Percentiles rank a stretch among this genome's conserved stretches.
These are phyloP conservation scores for Dimargaris cristalligena DNA, from an alignment of 192 early-diverging fungal species.

Conservation along the genomic window DNA sequence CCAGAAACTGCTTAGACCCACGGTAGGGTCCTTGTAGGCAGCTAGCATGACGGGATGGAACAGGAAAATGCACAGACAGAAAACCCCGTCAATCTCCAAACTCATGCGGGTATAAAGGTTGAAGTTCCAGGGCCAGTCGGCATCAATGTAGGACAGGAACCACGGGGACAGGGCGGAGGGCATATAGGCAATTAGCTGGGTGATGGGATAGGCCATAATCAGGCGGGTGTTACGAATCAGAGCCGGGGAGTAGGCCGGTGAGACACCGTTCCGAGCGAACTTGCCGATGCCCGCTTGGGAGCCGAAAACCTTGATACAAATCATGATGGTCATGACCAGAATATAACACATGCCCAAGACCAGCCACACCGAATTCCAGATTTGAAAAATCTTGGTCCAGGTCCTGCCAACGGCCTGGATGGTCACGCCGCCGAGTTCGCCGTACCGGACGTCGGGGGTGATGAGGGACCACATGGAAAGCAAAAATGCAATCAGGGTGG, in stretches of 20 bases:
- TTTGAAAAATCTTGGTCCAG: background rate
- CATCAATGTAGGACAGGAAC: conserved; percentile 3
- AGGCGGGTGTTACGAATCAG: conserved; percentile 10
- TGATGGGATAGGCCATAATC: conserved; percentile 8
- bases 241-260: background rate
- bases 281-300: background rate
- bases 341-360: background rate
- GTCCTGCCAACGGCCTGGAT: background rate
- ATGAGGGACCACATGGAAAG: background rate
- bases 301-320: background rate
- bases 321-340: background rate
- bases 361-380: background rate
- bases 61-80: conserved; percentile 3
- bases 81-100: background rate
- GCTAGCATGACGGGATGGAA: conserved; percentile 11
- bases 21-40: conserved; percentile 1
- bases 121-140: background rate
- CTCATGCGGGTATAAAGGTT: background rate
- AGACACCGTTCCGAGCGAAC: background rate
- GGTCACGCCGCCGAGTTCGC: background rate
- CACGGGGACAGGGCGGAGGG: background rate
- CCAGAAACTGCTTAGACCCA: conserved; percentile 9
- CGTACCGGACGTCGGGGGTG: background rate
- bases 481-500: background rate
- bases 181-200: conserved; percentile 3